Conservation (phyloP, 169 alveolate species). For the Eimeria acervulina region DNA sequence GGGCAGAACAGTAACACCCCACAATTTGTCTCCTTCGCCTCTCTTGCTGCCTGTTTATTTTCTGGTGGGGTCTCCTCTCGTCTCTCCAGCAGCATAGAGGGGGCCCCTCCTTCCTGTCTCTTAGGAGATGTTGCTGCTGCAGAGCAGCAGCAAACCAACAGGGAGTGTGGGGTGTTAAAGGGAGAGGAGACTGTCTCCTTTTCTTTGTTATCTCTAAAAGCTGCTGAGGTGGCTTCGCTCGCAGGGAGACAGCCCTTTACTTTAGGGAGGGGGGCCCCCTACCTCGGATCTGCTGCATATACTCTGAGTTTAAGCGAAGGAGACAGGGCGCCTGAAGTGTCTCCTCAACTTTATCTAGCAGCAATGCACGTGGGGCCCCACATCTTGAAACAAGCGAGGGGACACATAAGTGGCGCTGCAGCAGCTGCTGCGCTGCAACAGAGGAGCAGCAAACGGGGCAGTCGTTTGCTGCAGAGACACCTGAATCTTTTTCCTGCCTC, state of each 20-base stretch:
- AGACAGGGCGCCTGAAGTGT: too few relatives aligned
- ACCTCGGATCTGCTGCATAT: not conserved
- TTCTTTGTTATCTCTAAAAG: not conserved
- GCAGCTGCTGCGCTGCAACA: constrained; percentile 40
- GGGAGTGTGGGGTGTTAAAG: not conserved
- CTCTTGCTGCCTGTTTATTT: too few relatives aligned
- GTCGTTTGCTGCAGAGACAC: not conserved
- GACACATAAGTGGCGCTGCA: not conserved
- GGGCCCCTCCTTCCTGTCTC: not conserved
- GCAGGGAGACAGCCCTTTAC: not conserved
- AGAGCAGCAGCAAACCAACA: not conserved
- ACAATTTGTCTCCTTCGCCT: too few relatives aligned
- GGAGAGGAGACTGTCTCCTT: not conserved
- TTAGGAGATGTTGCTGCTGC: not conserved
- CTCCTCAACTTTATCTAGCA: too few relatives aligned
- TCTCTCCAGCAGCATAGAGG: not conserved
- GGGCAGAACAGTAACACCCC: too few relatives aligned
- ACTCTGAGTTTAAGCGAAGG: too few relatives aligned
- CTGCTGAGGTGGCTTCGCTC: not conserved
- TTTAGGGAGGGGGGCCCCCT: not conserved
- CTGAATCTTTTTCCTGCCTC: not conserved
- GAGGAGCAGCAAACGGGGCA: not conserved
- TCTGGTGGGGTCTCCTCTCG: too few relatives aligned
- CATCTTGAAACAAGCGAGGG: not conserved
- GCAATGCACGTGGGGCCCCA: too few relatives aligned